A percentile compares a stretch with the other conserved stretches of the same genome.
These are phyloP conservation scores for Colletotrichum ledebouriae DNA, from an alignment of 2,329 filamentous ascomycete species.

Conservation along the genomic window DNA sequence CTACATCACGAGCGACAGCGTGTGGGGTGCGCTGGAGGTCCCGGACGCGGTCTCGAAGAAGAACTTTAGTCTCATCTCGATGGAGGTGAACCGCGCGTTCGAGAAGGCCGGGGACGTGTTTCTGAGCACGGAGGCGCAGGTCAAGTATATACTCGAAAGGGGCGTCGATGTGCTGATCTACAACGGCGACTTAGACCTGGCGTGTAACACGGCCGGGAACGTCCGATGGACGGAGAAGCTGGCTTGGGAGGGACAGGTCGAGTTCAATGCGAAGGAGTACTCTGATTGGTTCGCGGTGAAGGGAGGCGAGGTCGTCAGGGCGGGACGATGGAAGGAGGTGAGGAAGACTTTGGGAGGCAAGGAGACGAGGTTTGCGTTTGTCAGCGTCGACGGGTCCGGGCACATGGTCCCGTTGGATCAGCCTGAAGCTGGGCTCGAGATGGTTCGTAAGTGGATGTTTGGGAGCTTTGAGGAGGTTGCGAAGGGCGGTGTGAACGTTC, in stretches of 20 bases:
- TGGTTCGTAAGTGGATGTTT: conserved; percentile 43
- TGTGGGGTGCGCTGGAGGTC: conserved; percentile 44
- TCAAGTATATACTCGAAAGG: conserved; percentile 28
- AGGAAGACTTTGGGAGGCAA: conserved; percentile 10
- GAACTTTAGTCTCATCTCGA: conserved; percentile 35
- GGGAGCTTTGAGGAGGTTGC: conserved; percentile 22
- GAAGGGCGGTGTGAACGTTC: conserved; percentile 4
- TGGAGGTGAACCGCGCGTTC: conserved; percentile 39
- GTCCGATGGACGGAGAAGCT: conserved; percentile 55
- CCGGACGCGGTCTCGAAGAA: conserved; percentile 25
- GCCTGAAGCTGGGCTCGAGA: conserved; percentile 40
- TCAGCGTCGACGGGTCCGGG: conserved; percentile 54
- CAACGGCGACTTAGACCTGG: conserved; percentile 46
- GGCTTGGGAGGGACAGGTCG: conserved; percentile 59
- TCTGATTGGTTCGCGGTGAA: conserved; percentile 33
- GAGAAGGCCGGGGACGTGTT: conserved; percentile 38
- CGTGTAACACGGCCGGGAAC: conserved; percentile 46
- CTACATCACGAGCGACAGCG: conserved; percentile 45
- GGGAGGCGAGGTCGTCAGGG: conserved; percentile 24
- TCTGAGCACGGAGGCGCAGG: conserved; percentile 30
- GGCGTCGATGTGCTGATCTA: conserved; percentile 45
- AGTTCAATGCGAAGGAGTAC: conserved; percentile 53
- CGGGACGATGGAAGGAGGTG: conserved; percentile 36
- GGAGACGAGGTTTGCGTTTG: conserved; percentile 43
- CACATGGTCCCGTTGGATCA: conserved; percentile 53